Evolutionary conservation across 2,329 filamentous ascomycete genomes (phyloP).

Genomic region (Xylaria sp.): DNA sequence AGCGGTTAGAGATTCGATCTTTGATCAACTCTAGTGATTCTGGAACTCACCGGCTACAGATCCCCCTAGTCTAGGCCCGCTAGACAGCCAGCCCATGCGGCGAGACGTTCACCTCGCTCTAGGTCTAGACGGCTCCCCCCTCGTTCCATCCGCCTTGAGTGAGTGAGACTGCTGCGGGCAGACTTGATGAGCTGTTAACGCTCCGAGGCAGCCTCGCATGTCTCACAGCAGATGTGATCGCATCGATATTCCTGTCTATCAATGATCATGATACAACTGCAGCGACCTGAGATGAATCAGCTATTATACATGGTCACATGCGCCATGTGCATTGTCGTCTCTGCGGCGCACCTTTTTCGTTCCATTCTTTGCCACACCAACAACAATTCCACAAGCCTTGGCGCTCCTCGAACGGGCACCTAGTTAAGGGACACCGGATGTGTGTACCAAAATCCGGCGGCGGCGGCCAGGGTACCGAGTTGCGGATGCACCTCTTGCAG

Average conservation of each 20-base stretch:
- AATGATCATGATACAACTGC: slow-evolving; percentile 58
- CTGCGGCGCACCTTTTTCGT: slow-evolving; percentile 45
- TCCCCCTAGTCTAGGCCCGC: background rate
- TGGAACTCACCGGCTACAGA: slow-evolving; percentile 11
- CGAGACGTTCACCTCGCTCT: background rate
- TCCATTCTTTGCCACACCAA: slow-evolving; percentile 61
- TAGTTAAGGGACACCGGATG: slow-evolving; percentile 51
- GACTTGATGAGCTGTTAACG: slow-evolving; percentile 15
- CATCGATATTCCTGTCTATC: slow-evolving; percentile 56
- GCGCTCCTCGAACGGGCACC: slow-evolving; percentile 56
- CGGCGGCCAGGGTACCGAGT: slow-evolving; percentile 54
- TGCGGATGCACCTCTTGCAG: slow-evolving; percentile 51
- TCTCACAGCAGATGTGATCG: slow-evolving; percentile 60
- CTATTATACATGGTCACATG: background rate
- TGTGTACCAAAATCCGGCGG: slow-evolving; percentile 50
- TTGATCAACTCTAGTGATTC: background rate
- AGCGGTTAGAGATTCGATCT: background rate
- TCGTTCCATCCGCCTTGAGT: slow-evolving; percentile 4
- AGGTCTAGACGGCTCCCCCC: background rate
- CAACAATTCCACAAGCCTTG: slow-evolving; percentile 61
- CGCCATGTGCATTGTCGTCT: background rate
- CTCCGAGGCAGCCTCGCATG: slow-evolving; percentile 52
- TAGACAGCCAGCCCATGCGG: background rate
- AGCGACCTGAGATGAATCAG: slow-evolving; percentile 46
- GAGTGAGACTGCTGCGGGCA: background rate